phyloP scores from a whole-genome alignment of 2,329 filamentous ascomycete species.

The Aspergillus nomiae region DNA sequence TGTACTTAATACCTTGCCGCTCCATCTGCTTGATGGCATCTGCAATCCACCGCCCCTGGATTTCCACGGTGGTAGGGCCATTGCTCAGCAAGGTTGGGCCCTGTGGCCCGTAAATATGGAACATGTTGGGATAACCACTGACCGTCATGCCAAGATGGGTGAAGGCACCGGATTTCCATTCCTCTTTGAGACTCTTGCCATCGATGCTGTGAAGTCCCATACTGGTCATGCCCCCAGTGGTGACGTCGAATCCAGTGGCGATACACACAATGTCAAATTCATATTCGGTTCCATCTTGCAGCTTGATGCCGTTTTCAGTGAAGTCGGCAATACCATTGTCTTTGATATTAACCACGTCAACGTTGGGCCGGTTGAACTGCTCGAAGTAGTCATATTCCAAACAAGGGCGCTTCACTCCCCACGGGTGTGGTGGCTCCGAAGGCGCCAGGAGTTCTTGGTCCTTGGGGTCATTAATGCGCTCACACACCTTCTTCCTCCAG shows the following conservation, averaged over 20 bases:
- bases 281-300: constrained; percentile 39
- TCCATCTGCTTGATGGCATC: constrained; percentile 54
- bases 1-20: constrained; percentile 49
- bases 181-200: constrained; percentile 34
- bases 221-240: constrained; percentile 44
- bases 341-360: constrained; percentile 51
- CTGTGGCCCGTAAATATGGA: constrained; percentile 59
- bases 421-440: constrained; percentile 54
- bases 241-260: constrained; percentile 49
- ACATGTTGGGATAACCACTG: constrained; percentile 52
- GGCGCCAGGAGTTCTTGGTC: constrained; percentile 57
- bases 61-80: constrained; percentile 56
- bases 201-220: constrained; percentile 42
- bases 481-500: constrained; percentile 56
- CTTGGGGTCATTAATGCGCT: constrained; percentile 53
- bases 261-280: constrained; percentile 46
- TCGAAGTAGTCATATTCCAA: constrained; percentile 56
- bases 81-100: constrained; percentile 59
- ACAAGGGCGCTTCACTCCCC: constrained; percentile 55
- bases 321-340: constrained; percentile 46
- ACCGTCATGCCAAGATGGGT: constrained; percentile 49
- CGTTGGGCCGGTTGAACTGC: constrained; percentile 48
- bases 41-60: constrained; percentile 60
- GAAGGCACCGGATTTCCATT: constrained; percentile 40
- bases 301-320: constrained; percentile 42